Base-by-base conservation (phyloP, 2,329 filamentous ascomycete genomes). In the Tetracladium maxilliforme region DNA sequence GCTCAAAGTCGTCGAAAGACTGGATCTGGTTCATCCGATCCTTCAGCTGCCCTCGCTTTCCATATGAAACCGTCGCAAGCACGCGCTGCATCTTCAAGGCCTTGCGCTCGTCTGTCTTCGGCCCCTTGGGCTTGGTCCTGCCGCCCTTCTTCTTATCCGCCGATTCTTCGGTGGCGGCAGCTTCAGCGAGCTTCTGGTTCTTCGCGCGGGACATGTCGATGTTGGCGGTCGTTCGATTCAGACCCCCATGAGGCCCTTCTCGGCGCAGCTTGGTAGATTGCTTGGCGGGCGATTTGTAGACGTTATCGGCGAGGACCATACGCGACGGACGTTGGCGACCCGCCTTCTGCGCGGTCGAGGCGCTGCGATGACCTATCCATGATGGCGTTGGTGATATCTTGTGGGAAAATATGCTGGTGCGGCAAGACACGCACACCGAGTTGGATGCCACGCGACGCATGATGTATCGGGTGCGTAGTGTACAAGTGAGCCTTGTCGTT, bases 1-100 rank as follows among this genome's bases (percentile, higher is more conserved):
- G 58, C 21, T 73, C 60, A 40, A 98, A 82, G 37, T 83, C 65
- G 28, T 83, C 72, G 47, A 98, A 98, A 11, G 69, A 71, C 19
- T 83, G 78, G 29, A 84, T 60, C 25, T 76, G 61, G 23, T 66
- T 58, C 55, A 71, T 82, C 26, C 50, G 51, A 5, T 57, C 52
- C 45, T 66, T 66, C 31, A 67, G 50, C 5, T 28, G 36, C 30
- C 52, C 49, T 27, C 71, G 63, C 37, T 70, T 67, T 19, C 69
- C 69, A 44, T 94, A 94, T 1, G 82, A 70, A 5, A 95, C 61
- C 4, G 74, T 69, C 3, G 80, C 59, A 34, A 95, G 57, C 3
- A 79, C 64, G 25, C 73, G 71, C 47, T 94, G 87, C 87, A 95
- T 95, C 55, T 92, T 93, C 48, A 95, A 60, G 5, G 87, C 86